Evolutionary conservation across 257 asterid genomes (phyloP).

Genomic region (Leonotis leonurus): DNA sequence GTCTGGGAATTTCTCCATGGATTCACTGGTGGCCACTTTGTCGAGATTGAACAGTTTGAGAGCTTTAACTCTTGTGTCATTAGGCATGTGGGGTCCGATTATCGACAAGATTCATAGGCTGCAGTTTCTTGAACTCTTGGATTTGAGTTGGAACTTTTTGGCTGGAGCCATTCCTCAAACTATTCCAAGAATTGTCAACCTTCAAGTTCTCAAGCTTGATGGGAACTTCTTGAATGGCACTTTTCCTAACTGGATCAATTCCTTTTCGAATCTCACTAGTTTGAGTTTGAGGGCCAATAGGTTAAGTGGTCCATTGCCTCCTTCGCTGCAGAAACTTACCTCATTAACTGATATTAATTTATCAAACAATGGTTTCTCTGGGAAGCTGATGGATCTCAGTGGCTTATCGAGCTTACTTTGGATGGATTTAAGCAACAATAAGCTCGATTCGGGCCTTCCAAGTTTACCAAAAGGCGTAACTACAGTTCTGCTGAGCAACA

Average conservation of each 20-base stretch:
- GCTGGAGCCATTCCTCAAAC: slow-evolving; percentile 43
- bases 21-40: slow-evolving; percentile 53
- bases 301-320: slow-evolving; percentile 38
- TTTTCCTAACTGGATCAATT: slow-evolving; percentile 39
- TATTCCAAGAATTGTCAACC: slow-evolving; percentile 40
- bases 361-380: slow-evolving; percentile 41
- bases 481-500: slow-evolving; percentile 33
- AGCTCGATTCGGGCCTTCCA: slow-evolving; percentile 38
- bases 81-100: slow-evolving; percentile 65
- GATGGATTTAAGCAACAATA: slow-evolving; percentile 51
- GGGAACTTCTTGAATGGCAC: slow-evolving; percentile 56
- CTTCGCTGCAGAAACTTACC: slow-evolving; percentile 23
- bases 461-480: slow-evolving; percentile 33
- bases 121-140: slow-evolving; percentile 37
- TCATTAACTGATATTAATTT: slow-evolving; percentile 34
- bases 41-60: slow-evolving; percentile 50
- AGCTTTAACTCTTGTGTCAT: slow-evolving; percentile 38
- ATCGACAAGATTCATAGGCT: slow-evolving; percentile 52
- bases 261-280: slow-evolving; percentile 39
- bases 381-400: slow-evolving; percentile 38
- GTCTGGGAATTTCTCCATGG: slow-evolving; percentile 54
- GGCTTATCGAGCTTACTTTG: slow-evolving; percentile 28
- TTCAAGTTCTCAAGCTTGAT: slow-evolving; percentile 39
- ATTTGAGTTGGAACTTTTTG: slow-evolving; percentile 58
- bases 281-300: slow-evolving; percentile 45